phyloP scores from a whole-genome alignment of 257 asterid genomes.

The Cynanchum wilfordii region DNA sequence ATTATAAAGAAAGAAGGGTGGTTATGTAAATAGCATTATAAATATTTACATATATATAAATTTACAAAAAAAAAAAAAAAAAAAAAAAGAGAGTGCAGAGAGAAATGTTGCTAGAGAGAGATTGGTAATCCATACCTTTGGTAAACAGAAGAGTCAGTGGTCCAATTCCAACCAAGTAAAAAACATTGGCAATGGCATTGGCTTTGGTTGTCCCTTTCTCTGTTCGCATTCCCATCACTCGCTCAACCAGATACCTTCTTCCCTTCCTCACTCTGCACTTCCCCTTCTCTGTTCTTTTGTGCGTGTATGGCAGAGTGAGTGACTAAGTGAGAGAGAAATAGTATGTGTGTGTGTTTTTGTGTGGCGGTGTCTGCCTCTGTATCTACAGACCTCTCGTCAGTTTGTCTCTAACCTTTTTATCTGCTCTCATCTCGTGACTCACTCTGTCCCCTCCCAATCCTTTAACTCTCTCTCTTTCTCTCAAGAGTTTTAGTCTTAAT shows the following conservation, averaged over 20 bases:
- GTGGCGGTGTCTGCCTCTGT: constrained; percentile 10
- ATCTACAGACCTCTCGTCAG: constrained; percentile 22
- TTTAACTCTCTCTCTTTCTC: constrained; percentile 6
- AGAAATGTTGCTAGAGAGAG: neutral
- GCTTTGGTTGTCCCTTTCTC: constrained; percentile 11
- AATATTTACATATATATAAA: no score
- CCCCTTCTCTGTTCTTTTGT: neutral
- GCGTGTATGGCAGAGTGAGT: constrained; percentile 1
- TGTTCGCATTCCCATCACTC: constrained; percentile 10
- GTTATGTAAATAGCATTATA: no score
- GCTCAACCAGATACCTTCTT: constrained; percentile 2
- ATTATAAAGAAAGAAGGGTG: no score
- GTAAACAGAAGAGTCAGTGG: constrained; percentile 6
- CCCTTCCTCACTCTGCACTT: constrained; percentile 6
- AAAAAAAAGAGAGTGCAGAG: neutral
- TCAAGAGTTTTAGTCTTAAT: neutral
- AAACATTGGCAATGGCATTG: neutral
- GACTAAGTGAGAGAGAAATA: neutral
- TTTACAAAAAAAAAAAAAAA: no score
- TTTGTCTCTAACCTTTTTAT: constrained; percentile 32
- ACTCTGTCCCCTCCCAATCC: constrained; percentile 14
- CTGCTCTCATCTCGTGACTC: constrained; percentile 60
- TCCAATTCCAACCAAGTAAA: constrained; percentile 5
- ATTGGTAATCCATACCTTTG: neutral
- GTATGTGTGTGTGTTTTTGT: no score